Conservation (phyloP, 495 filamentous ascomycete genomes). For the Aspergillus ostianus region DNA sequence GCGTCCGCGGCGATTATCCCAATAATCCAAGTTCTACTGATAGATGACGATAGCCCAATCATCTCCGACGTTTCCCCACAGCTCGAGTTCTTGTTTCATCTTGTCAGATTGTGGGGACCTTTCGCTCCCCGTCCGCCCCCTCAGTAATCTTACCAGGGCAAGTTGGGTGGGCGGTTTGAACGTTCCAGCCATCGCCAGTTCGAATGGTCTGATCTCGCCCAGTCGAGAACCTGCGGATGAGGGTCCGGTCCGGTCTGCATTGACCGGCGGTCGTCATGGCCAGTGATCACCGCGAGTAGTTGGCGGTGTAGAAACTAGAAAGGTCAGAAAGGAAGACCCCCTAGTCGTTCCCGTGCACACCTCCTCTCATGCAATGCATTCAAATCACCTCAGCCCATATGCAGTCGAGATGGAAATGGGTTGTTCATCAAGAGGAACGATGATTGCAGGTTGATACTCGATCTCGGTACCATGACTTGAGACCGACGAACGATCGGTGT, state of each 20-base stretch:
- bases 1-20: background rate
- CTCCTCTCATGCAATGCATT: background rate
- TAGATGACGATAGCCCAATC: background rate
- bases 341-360: no score
- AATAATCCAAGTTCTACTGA: background rate
- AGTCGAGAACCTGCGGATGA: slow-evolving; percentile 10
- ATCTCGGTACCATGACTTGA: background rate
- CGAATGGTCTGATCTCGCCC: slow-evolving; percentile 15
- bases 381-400: background rate
- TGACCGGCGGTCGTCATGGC: background rate
- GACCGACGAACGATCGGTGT: background rate
- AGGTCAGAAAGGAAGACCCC: no score
- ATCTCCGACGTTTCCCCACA: slow-evolving; percentile 12
- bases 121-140: background rate
- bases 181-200: slow-evolving; percentile 3
- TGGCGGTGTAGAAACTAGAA: background rate
- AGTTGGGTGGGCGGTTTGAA: background rate
- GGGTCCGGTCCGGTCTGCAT: background rate
- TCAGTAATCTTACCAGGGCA: background rate
- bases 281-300: background rate
- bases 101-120: slow-evolving; percentile 10
- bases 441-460: no score
- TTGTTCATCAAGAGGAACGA: no score
- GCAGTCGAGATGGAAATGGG: background rate
- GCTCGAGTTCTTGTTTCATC: slow-evolving; percentile 16